Base-by-base conservation (phyloP, 768 basidiomycete species). In the Kwoniella sp. region DNA sequence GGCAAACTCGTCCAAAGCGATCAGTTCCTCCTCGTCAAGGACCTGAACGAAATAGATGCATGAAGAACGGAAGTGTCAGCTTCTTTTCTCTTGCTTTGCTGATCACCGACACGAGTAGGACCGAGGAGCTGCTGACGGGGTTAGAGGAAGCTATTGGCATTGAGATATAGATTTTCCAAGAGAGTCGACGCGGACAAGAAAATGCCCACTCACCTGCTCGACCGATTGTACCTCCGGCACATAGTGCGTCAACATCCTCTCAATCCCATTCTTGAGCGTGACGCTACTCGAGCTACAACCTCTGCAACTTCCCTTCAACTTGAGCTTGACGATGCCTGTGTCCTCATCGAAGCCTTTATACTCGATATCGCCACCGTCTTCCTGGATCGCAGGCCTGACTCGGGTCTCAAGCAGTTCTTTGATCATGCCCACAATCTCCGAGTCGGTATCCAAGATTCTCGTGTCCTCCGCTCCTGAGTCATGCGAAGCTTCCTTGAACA, bases 201-300 rank as follows among this genome's bases (percentile, higher is more conserved):
- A n/a, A n/a, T n/a, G n/a, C n/a, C 7, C 5, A 71, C 81, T 70
- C 29, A 81, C 81, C 81, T 81, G 81, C 64, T 82, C 80, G 3
- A 82, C 81, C 7, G 68, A 51, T 61, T 81, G 68, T 25, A 82
- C 81, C 55, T 82, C 81, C 1, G 95, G 95, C 59, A 99, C 92
- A 76, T 98, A 98, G 82, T 98, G 95, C 92, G 92, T 93, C 73
- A 99, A 83, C 96, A 99, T 98, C 68, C 96, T 85, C 82, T 99
- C 96, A 58, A 99, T 97, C 9, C 96, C 96, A 67, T 87, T 88
- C 85, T 98, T 99, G 62, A 99, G 83, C 17, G 96, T 99, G 34
- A 98, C 94, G 5, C 91, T 88, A 78, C 92, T 94, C 31, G 91
- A 93, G 69, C 88, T 88, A 79, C 96, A 98, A 15, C 96, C 96